These are phyloP conservation scores for Fusarium chaquense DNA, from an alignment of 2,329 filamentous ascomycete genomes.

Conservation along the genomic window DNA sequence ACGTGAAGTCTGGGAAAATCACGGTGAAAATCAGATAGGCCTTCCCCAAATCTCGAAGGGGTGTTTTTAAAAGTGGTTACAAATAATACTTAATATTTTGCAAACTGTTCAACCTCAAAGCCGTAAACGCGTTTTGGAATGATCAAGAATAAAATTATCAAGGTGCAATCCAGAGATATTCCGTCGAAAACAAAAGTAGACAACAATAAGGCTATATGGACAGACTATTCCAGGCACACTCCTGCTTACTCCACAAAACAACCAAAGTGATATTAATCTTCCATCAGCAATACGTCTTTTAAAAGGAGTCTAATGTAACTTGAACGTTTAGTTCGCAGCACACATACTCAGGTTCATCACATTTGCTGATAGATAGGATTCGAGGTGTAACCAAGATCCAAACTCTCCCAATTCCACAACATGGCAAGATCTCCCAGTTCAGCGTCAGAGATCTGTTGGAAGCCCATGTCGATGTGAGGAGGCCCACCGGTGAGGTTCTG, in stretches of 20 bases:
- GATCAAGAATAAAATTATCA: neutral
- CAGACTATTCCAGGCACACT: neutral
- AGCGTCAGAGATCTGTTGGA: constrained; percentile 19
- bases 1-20: constrained; percentile 77
- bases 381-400: constrained; percentile 19
- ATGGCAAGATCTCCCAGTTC: constrained; percentile 26
- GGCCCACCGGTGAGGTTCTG: neutral
- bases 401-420: constrained; percentile 32
- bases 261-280: neutral
- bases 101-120: too few species aligned
- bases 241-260: neutral
- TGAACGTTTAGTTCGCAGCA: too few species aligned
- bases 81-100: neutral
- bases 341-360: accelerated
- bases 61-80: neutral
- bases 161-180: neutral
- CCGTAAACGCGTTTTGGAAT: too few species aligned
- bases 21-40: constrained; percentile 35
- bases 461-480: constrained; percentile 1
- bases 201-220: neutral
- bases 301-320: neutral
- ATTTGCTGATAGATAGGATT: constrained; percentile 25
- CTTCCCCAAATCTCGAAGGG: neutral
- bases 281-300: neutral
- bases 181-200: accelerated